Evolutionary conservation across 345 rosid species (phyloP), one percentile per base, ranked within the genome.

Genomic region (Anacardium occidentale): DNA sequence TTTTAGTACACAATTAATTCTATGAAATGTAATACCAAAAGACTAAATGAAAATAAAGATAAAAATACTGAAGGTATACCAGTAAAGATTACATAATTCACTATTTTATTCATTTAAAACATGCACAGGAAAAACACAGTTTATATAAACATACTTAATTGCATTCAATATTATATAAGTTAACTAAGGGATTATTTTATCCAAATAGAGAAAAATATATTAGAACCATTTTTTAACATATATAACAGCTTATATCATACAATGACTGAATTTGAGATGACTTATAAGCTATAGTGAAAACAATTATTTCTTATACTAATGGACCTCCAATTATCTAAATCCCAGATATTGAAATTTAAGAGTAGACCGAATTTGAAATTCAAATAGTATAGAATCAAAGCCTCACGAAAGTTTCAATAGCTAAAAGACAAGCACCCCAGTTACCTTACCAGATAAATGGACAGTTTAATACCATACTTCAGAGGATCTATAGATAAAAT

Each of bases 361-460:
- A 7, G 0, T 4, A 1, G 12, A 60, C 65, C 54, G 76, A 62
- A 54, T 62, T 62, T 54, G 34, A 53, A 65, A 68, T 66, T 47
- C 61, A 55, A 17, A 25, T 48, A 37, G 17, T 14, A 50, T 24
- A 60, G 55, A 66, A 53, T 70, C 53, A 48, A 10, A 45, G 25
- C 71, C 66, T 56, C 32, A 59, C 20, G 40, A 54, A 21, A 34
- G 56, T 14, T 72, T 34, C 68, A 71, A n/a, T 12, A 68, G 55
- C 76, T 70, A 72, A 56, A 80, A 72, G 76, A 82, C 73, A 80
- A 69, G 37, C 63, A 73, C 52, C 44, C 69, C 37, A 58, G n/a
- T 70, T 62, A 12, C 77, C 50, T 75, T 52, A 47, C 53, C 63
- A 68, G 56, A 61, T 13, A 57, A 66, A 69, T 40, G 25, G 74